Evolutionary conservation across 1,139 yeast species (phyloP), one percentile per base, ranked within the genome.

Genomic region (Hyphopichia burtonii): DNA sequence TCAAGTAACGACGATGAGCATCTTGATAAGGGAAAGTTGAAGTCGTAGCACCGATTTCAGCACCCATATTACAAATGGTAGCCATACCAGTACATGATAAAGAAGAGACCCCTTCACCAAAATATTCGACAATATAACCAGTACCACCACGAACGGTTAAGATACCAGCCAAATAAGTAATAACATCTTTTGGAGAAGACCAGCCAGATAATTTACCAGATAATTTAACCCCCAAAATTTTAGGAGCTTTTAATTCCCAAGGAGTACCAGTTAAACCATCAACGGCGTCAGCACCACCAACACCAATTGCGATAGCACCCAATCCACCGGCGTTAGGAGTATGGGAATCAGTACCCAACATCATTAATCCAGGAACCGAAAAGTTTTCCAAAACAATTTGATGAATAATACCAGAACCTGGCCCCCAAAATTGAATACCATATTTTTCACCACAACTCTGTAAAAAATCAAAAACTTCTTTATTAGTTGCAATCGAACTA

Each of bases 61-160:
- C 99, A 60, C 99, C 99, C 99, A 93, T 93, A 68, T 93, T 93
- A 77, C 98, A 91, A 58, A 93, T 91, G 44, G 99, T 93, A 41
- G 96, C 99, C 99, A 93, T 93, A 71, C 99, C 99, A 16, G 99
- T 93, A 70, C 96, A 89, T 27, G 95, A 85, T 49, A 93, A 76
- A 31, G 83, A 68, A 50, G 81, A 68, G 17, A 91, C 96, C 66
- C 99, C 99, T 46, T 84, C 90, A 48, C 99, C 99, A 56, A 88
- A 89, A 70, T 93, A 93, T 68, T 93, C 99, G 40, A 93, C 90
- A 55, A 93, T 89, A 67, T 70, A 86, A 42, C 98, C 98, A 39
- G 99, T 93, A 63, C 99, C 99, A 59, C 99, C 99, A 71, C 95
- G 83, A 40, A 93, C 99, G 25, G 98, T 90, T 47, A 88, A 72